Conservation (phyloP, 1,284 basidiomycete species). For the Sphaerobolus stellatus region DNA sequence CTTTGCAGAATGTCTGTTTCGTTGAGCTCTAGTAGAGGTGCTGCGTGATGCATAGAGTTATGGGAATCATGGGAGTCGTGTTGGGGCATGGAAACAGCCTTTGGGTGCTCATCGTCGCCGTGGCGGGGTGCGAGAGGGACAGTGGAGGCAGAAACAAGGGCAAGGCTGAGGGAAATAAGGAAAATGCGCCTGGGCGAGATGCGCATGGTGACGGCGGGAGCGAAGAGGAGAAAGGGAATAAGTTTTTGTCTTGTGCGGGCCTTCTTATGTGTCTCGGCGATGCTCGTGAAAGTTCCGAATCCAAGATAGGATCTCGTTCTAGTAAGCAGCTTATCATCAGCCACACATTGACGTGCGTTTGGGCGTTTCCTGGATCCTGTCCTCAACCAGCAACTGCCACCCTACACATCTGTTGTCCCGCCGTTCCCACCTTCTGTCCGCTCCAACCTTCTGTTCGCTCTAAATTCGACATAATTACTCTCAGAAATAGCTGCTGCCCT, state of each 20-base stretch:
- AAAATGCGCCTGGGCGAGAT: neutral
- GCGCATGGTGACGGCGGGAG: neutral
- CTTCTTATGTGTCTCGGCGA: neutral
- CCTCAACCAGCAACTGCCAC: too few species aligned
- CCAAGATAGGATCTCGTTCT: too few species aligned
- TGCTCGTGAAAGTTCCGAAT: too few species aligned
- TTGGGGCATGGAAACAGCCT: neutral
- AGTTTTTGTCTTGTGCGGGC: neutral
- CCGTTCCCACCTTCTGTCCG: too few species aligned
- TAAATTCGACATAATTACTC: too few species aligned
- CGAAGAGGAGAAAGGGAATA: neutral
- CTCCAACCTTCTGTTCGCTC: too few species aligned
- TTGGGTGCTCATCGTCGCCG: slow-evolving; percentile 1
- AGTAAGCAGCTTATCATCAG: too few species aligned
- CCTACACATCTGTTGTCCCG: too few species aligned
- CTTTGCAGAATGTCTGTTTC: slow-evolving; percentile 65
- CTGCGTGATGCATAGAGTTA: slow-evolving; percentile 23
- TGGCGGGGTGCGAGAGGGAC: neutral
- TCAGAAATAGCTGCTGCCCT: too few species aligned
- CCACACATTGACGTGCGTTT: too few species aligned
- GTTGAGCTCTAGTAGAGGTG: slow-evolving; percentile 62
- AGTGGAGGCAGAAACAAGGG: neutral
- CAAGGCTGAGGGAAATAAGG: neutral
- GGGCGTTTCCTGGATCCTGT: too few species aligned
- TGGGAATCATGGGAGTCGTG: slow-evolving; percentile 2